Base-by-base conservation (phyloP, 345 rosid genomes). In the Citrus australasica region DNA sequence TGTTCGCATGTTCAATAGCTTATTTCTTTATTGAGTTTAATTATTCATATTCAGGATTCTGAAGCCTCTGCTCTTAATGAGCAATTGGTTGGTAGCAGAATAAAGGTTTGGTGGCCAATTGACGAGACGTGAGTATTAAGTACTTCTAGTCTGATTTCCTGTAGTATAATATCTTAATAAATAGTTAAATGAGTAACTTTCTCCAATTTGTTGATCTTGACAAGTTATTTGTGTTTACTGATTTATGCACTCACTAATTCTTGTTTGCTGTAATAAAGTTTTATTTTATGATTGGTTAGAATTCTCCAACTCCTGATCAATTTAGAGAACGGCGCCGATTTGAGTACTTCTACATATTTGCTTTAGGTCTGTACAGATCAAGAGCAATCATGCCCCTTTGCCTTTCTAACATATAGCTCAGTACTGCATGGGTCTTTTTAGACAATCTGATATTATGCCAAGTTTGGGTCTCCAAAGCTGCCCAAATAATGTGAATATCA, bases 61-160 rank as follows among this genome's bases (percentile, higher is more conserved):
- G 73, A 71, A 65, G 76, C 16, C 67, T 79, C 76, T 74, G 84
- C 32, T 33, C 73, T 75, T 74, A 82, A 80, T 61, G 80, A 83
- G 83, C 85, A 83, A 73, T 77, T 92, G 87, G 73, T 86, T 22
- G 94, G 89, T 56, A 76, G 79, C 75, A 90, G 78, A 84, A 81
- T 92, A 73, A 88, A 84, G 76, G 88, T 92, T 32, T 92, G 93
- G 92, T 92, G 97, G 97, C 97, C 94, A 9, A 11, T 83, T 74
- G 97, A 92, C 83, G 84, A 71, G 77, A 87, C 5, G 97, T 90
- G 73, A 87, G 94, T 79, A 56, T 71, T 63, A 56, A 75, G 11
- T 56, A 71, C 58, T 81, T 73, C 61, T 53, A 60, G 17, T 62
- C 67, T 40, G 37, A 19, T 37, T 33, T 21, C 7, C 65, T 48